phyloP scores from a whole-genome alignment of 352 stramenopile genomes.

The Phytophthora fragariaefolia region DNA sequence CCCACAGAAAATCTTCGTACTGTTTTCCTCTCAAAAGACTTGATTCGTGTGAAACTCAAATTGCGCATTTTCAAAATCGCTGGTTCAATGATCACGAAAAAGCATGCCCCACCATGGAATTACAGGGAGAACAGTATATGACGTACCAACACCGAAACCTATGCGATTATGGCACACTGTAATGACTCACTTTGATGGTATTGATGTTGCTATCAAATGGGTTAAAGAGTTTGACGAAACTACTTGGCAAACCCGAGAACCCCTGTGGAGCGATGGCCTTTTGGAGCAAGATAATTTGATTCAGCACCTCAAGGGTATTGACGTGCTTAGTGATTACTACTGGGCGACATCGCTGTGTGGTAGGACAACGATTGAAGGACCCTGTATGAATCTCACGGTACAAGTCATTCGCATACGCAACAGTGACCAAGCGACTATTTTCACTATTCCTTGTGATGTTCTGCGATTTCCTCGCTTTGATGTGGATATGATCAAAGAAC shows the following conservation, averaged over 20 bases:
- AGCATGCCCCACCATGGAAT: neutral
- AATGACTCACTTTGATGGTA: conserved; percentile 1
- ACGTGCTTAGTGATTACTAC: conserved; percentile 9
- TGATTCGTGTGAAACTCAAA: neutral
- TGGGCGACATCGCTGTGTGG: conserved; percentile 6
- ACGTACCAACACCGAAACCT: conserved; percentile 2
- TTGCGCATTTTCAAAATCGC: conserved; percentile 9
- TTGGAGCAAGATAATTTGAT: neutral
- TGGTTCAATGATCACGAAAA: conserved; percentile 13
- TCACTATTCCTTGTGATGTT: conserved; percentile 5
- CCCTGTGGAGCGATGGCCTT: neutral
- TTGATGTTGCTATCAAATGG: conserved; percentile 6
- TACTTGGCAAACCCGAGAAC: neutral
- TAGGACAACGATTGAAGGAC: conserved; percentile 5
- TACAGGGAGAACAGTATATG: conserved; percentile 1
- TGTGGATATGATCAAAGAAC: conserved; percentile 1
- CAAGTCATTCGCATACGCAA: neutral
- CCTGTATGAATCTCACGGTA: neutral
- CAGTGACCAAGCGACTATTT: neutral
- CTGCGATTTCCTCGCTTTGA: conserved; percentile 3
- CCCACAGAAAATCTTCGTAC: too few species aligned
- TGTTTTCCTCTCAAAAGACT: too few species aligned
- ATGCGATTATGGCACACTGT: conserved; percentile 13
- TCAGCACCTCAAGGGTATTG: neutral
- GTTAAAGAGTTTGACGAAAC: neutral